Evolutionary conservation across 164 flowering plant species (phyloP).

Genomic region (Vitis riparia): DNA sequence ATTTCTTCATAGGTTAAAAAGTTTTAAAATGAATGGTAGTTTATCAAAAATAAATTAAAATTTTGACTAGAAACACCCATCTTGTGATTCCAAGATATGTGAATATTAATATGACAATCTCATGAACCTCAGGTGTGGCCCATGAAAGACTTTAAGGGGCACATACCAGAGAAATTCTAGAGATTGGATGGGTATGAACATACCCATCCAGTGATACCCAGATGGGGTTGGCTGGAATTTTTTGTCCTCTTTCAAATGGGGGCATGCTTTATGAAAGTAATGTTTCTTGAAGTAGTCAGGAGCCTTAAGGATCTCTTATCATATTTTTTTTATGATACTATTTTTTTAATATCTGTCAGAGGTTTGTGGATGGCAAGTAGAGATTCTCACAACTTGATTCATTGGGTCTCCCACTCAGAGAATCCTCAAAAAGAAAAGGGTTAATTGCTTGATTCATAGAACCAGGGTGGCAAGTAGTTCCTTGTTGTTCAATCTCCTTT

Average conservation of each 20-base stretch:
- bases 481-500: background rate
- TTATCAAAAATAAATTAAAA: too few relatives aligned
- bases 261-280: background rate
- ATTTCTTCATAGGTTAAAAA: too few relatives aligned
- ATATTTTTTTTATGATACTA: background rate
- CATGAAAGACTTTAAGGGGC: too few relatives aligned
- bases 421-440: background rate
- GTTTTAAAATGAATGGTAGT: too few relatives aligned
- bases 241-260: background rate
- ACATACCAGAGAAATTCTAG: too few relatives aligned
- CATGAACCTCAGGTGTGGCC: too few relatives aligned
- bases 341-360: background rate
- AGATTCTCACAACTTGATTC: background rate
- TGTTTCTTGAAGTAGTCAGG: background rate
- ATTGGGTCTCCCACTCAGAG: background rate
- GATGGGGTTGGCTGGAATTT: too few relatives aligned
- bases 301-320: background rate
- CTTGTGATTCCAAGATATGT: too few relatives aligned
- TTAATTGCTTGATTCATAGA: constrained; percentile 10
- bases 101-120: too few relatives aligned
- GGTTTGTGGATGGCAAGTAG: background rate
- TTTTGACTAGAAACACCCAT: too few relatives aligned
- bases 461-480: constrained; percentile 17
- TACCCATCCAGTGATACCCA: too few relatives aligned
- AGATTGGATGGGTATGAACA: too few relatives aligned